Conservation (phyloP, 78 protist species). For the Dictyostelium purpureum region DNA sequence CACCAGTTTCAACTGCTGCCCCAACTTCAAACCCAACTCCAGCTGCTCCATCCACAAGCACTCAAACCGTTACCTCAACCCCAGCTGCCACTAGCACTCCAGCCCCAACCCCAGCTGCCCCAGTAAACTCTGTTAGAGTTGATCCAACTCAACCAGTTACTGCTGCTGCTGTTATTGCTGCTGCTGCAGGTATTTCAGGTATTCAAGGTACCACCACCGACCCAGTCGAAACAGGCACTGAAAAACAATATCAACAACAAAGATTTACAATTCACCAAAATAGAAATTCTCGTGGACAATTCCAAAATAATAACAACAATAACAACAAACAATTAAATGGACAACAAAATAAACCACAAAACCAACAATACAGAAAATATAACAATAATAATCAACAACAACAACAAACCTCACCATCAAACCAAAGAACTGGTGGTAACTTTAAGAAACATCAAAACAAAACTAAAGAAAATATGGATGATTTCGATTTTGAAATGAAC, state of each 20-base stretch:
- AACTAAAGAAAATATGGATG: constrained; percentile 39
- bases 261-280: background rate
- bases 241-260: background rate
- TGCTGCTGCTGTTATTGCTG: constrained; percentile 31
- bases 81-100: background rate
- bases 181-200: constrained; percentile 17
- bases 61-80: background rate
- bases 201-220: constrained; percentile 24
- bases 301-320: background rate
- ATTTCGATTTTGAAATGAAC: constrained; percentile 60
- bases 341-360: background rate
- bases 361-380: constrained; percentile 37
- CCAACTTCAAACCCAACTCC: background rate
- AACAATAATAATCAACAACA: constrained; percentile 1
- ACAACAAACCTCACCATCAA: background rate
- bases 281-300: background rate
- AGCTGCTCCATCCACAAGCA: background rate
- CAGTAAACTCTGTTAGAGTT: background rate
- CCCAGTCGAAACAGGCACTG: background rate
- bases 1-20: background rate
- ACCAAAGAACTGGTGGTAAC: background rate
- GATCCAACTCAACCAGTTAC: background rate
- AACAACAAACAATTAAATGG: background rate
- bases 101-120: background rate
- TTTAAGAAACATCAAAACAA: constrained; percentile 14